Conservation (phyloP, 352 stramenopile species). For the Pythium plurisporium region DNA sequence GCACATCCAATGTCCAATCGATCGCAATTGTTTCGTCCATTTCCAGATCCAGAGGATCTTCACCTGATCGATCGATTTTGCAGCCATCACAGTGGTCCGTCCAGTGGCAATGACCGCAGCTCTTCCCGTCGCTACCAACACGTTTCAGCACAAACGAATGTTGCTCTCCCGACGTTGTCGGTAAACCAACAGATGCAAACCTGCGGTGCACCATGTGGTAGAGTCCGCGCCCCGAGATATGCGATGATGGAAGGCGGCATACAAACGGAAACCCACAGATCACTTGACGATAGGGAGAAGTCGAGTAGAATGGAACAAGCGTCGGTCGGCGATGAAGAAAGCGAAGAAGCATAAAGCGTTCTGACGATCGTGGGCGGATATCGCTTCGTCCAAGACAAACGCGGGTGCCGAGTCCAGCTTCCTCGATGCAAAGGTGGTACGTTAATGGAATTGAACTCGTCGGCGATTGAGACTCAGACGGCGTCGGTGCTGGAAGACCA, state of each 20-base stretch:
- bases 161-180: background rate
- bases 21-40: conserved; percentile 64
- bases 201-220: conserved; percentile 25
- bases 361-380: conserved; percentile 1
- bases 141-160: conserved; percentile 40
- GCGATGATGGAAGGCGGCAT: conserved; percentile 11
- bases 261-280: conserved; percentile 41
- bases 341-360: conserved; percentile 32
- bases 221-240: conserved; percentile 28
- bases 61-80: conserved; percentile 27
- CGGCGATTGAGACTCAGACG: background rate
- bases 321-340: conserved; percentile 38
- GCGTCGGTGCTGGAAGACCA: background rate
- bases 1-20: conserved; percentile 41
- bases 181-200: conserved; percentile 1
- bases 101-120: conserved; percentile 56
- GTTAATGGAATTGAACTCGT: background rate
- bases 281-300: conserved; percentile 27
- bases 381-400: conserved; percentile 6
- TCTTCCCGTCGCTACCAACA: conserved; percentile 37
- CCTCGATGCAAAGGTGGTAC: conserved; percentile 12
- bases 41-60: conserved; percentile 30
- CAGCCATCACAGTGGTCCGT: conserved; percentile 44
- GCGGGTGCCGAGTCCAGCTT: background rate
- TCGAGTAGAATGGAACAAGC: conserved; percentile 56